Percentiles rank a stretch among this genome's conserved stretches.
Conservation (phyloP, 306 rosid genomes). For the Prunus kanzakura region DNA sequence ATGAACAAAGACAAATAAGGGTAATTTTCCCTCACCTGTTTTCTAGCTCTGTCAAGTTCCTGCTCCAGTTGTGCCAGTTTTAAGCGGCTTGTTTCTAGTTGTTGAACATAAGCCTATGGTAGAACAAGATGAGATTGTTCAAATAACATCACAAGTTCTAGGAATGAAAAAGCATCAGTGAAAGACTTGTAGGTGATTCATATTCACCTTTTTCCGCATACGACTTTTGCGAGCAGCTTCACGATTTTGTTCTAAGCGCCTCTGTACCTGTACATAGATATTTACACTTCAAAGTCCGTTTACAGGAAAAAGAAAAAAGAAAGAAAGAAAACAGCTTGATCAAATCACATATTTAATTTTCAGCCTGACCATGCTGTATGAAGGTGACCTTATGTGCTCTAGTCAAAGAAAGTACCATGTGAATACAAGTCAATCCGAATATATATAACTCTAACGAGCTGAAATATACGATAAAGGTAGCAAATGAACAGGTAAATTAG, state of each 20-base stretch:
- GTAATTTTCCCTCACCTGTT: conserved; percentile 53
- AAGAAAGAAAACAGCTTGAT: background rate
- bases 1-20: conserved; percentile 2
- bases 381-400: too few relatives aligned
- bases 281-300: conserved; percentile 7
- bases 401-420: too few relatives aligned
- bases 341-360: background rate
- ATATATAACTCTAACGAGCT: too few relatives aligned
- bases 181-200: conserved; percentile 3
- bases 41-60: conserved; percentile 63
- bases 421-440: too few relatives aligned
- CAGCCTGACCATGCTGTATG: too few relatives aligned
- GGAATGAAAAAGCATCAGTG: background rate
- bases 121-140: conserved; percentile 19
- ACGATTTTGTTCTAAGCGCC: conserved; percentile 86
- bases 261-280: conserved; percentile 40
- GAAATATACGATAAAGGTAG: too few relatives aligned
- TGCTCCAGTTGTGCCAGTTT: conserved; percentile 75
- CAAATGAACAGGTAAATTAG: too few relatives aligned
- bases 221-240: conserved; percentile 90
- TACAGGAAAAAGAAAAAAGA: background rate
- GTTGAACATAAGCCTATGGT: conserved; percentile 81
- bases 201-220: conserved; percentile 64
- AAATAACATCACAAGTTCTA: background rate
- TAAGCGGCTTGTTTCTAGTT: conserved; percentile 78